phyloP scores from a whole-genome alignment of 2,329 filamentous ascomycete species.

The Sporothrix euskadiensis region DNA sequence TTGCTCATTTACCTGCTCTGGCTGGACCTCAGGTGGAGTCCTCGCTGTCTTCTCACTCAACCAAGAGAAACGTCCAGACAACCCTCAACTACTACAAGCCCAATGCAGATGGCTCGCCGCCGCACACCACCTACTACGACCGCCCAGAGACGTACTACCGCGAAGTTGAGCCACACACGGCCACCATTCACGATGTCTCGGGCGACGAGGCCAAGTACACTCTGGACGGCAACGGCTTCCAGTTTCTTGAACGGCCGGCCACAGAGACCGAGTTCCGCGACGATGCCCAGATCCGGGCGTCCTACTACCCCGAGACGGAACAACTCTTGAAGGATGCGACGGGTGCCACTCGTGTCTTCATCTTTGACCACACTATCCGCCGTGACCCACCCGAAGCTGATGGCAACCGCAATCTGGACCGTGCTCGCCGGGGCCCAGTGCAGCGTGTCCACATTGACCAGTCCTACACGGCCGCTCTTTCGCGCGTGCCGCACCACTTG shows the following conservation, averaged over 20 bases:
- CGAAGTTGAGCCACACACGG: slow-evolving; percentile 45
- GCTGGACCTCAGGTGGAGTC: not conserved
- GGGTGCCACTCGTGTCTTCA: slow-evolving; percentile 56
- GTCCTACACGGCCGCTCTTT: slow-evolving; percentile 48
- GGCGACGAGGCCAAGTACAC: slow-evolving; percentile 45
- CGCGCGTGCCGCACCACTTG: slow-evolving; percentile 48
- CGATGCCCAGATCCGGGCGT: slow-evolving; percentile 58
- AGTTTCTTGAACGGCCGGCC: slow-evolving; percentile 39
- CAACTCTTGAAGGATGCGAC: slow-evolving; percentile 63
- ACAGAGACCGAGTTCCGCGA: slow-evolving; percentile 46
- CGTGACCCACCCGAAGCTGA: slow-evolving; percentile 36
- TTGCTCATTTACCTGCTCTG: not conserved
- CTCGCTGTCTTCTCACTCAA: not conserved
- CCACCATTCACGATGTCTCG: slow-evolving; percentile 45
- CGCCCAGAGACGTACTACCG: slow-evolving; percentile 36
- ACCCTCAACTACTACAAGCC: slow-evolving; percentile 38
- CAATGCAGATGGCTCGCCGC: slow-evolving; percentile 35
- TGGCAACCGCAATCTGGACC: slow-evolving; percentile 1
- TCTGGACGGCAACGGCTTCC: slow-evolving; percentile 47
- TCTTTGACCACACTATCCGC: slow-evolving; percentile 63
- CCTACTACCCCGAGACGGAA: slow-evolving; percentile 74
- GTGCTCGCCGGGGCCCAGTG: slow-evolving; percentile 45
- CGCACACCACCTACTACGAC: slow-evolving; percentile 33
- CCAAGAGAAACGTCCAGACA: slow-evolving; percentile 33
- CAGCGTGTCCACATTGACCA: slow-evolving; percentile 61